Evolutionary conservation across 352 stramenopile species (phyloP), one percentile per base, ranked within the genome.

Genomic region (Aphanomyces astaci): DNA sequence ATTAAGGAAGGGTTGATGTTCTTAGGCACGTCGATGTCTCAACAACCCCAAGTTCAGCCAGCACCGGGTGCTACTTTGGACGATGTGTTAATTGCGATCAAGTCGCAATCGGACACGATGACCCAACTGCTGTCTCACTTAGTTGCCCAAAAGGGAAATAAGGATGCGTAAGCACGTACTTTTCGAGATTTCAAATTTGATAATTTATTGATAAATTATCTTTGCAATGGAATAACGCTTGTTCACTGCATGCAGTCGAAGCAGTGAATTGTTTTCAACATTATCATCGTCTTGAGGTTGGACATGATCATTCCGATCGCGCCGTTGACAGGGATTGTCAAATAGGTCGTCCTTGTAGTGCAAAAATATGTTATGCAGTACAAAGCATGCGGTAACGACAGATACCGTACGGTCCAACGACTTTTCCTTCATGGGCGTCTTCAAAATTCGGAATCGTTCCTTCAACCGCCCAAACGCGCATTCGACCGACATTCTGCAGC

Each of bases 371-470:
- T 63, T 63, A 0, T 62, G 52, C 4, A 63, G 54, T 15, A 63
- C 54, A 24, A 63, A 1, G 10, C 54, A 63, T 19, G 54, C 25
- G 22, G 31, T 63, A 24, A 63, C 33, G 3, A 49, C 10, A 19
- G 17, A n/a, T 11, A 62, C 52, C 11, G 52, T 63, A 19, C 31
- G 25, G 9, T 32, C 19, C 0, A 62, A n/a, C 11, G 54, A 43
- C 27, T 46, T 30, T 24, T 63, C 54, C 10, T 46, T 63, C 54
- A 63, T 63, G 54, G 46, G 28, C 5, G 54, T 49, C 31, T 63
- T 63, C 19, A 63, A 19, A 48, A 63, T 63, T 11, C 54, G 54
- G 36, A 62, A 62, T n/a, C 52, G 19, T 22, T 62, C 52, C 28
- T 62, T 62, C 9, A 62, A 25, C 10, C 52, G 10, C 5, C 52